A percentile compares a stretch with the other conserved stretches of the same genome.
Evolutionary conservation across 202 grass and related monocot species (phyloP).

Genomic region (Carex arenaria): DNA sequence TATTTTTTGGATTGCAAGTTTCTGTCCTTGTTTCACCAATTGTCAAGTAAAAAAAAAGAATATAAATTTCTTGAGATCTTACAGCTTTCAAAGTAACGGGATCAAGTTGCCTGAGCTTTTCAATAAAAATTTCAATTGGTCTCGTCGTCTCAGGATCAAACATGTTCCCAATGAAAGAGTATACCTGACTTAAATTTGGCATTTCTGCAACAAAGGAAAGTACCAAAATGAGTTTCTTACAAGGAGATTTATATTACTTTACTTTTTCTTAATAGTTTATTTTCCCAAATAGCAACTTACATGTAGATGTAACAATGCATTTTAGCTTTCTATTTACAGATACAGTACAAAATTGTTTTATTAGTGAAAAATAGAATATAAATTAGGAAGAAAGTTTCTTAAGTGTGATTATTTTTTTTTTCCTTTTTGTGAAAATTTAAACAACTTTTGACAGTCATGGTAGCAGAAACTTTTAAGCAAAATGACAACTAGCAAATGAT

Average conservation of each 20-base stretch:
- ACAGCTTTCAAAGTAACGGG: slow-evolving; percentile 56
- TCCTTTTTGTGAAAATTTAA: not conserved
- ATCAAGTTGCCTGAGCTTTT: slow-evolving; percentile 66
- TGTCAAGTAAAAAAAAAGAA: not conserved
- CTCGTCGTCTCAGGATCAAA: slow-evolving; percentile 55
- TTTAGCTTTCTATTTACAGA: not conserved
- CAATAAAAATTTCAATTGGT: slow-evolving; percentile 35
- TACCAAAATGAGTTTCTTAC: not conserved
- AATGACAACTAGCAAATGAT: not conserved
- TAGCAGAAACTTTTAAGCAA: not conserved
- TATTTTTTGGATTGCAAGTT: not conserved
- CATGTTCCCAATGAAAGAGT: slow-evolving; percentile 77
- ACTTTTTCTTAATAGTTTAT: not conserved
- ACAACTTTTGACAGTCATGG: not conserved
- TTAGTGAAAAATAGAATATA: not conserved
- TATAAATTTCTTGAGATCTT: not conserved
- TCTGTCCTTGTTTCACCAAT: not conserved
- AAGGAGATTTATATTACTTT: not conserved
- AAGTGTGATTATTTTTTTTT: not conserved
- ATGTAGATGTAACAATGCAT: not conserved
- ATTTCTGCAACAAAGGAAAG: slow-evolving; percentile 29
- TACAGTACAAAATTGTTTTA: not conserved
- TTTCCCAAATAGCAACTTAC: not conserved
- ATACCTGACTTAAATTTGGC: slow-evolving; percentile 53
- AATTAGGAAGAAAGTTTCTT: not conserved